phyloP scores from a whole-genome alignment of 2,329 filamentous ascomycete genomes.

The Stachybotrys elegans region DNA sequence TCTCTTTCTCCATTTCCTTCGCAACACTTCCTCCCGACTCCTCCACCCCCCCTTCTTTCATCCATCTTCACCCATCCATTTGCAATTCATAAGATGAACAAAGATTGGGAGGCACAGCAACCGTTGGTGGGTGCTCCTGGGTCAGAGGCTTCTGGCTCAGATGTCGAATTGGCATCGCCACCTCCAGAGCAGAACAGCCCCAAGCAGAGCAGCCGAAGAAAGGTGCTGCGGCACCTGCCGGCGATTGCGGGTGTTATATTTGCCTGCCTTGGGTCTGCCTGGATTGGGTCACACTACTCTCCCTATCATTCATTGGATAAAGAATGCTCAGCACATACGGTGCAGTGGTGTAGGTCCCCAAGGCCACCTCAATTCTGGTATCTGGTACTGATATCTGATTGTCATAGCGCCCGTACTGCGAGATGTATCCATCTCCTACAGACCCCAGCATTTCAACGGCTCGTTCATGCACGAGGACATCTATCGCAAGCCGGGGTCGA shows the following conservation, averaged over 20 bases:
- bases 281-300: conserved; percentile 5
- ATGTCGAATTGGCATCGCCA: background rate
- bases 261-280: conserved; percentile 5
- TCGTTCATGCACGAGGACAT: conserved; percentile 46
- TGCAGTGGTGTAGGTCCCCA: conserved; percentile 29
- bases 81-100: too few relatives aligned
- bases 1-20: too few relatives aligned
- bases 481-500: conserved; percentile 43
- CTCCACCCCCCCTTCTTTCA: too few relatives aligned
- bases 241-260: background rate
- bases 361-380: background rate
- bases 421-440: conserved; percentile 26
- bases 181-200: background rate
- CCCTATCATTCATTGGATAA: conserved; percentile 3
- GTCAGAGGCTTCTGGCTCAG: conserved; percentile 8
- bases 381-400: background rate
- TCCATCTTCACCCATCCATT: too few relatives aligned
- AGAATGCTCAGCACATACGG: conserved; percentile 24
- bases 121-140: conserved; percentile 2
- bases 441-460: conserved; percentile 44
- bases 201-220: background rate
- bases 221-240: background rate
- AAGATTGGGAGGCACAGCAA: conserved; percentile 3
- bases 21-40: too few relatives aligned
- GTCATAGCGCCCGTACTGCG: conserved; percentile 25